Conservation (phyloP, 495 filamentous ascomycete species). For the Melanomma pulvis-pyrius region DNA sequence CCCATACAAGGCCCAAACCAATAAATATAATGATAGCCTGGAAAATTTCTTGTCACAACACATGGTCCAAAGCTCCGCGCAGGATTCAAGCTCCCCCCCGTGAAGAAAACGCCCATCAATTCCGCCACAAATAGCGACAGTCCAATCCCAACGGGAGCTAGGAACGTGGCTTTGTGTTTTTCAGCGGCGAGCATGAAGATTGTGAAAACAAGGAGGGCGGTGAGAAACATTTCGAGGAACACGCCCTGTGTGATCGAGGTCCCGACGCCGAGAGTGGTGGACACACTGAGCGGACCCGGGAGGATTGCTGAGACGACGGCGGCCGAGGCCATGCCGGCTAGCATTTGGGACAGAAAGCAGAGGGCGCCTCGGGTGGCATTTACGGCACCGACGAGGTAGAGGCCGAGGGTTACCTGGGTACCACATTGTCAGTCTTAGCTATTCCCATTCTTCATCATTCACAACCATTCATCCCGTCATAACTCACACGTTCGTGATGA, state of each 20-base stretch:
- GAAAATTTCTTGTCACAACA: conserved; percentile 66
- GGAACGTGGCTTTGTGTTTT: conserved; percentile 76
- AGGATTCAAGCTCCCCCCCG: conserved; percentile 72
- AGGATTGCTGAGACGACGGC: conserved; percentile 65
- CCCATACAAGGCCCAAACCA: conserved; percentile 48
- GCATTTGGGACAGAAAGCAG: conserved; percentile 58
- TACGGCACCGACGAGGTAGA: conserved; percentile 61
- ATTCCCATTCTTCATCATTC: background rate
- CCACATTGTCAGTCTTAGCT: background rate
- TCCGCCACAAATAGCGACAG: conserved; percentile 70
- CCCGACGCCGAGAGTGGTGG: conserved; percentile 61
- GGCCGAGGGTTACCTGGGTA: conserved; percentile 60
- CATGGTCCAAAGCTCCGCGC: conserved; percentile 71
- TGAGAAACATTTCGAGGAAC: conserved; percentile 81
- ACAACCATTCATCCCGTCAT: too few relatives aligned
- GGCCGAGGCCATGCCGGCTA: conserved; percentile 61
- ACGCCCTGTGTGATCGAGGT: conserved; percentile 66
- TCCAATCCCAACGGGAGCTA: conserved; percentile 81
- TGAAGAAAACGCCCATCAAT: conserved; percentile 70
- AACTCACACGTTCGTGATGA: background rate
- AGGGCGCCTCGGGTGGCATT: conserved; percentile 53
- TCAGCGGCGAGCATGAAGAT: conserved; percentile 84
- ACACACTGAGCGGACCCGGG: conserved; percentile 62
- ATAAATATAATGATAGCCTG: conserved; percentile 71
- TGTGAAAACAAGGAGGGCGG: conserved; percentile 73